These are phyloP conservation scores for Cercospora sp. DNA, from an alignment of 2,329 filamentous ascomycete species.

Conservation along the genomic window DNA sequence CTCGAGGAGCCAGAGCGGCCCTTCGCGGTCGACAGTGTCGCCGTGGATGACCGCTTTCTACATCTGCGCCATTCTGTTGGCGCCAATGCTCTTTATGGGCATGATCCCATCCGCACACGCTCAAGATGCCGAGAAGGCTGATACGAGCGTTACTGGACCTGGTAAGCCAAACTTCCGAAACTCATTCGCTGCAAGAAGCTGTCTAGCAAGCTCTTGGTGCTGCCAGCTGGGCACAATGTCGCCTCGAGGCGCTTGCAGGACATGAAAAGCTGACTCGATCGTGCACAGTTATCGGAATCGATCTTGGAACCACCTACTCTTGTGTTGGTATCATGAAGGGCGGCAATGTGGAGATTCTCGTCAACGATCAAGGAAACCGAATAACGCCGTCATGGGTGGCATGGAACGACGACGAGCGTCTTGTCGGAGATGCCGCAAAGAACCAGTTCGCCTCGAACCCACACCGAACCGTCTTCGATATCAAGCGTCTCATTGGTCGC, in stretches of 20 bases:
- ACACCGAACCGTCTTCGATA: constrained; percentile 49
- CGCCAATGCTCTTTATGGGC: constrained; percentile 81
- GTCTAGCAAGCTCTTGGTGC: neutral
- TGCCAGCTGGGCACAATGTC: neutral
- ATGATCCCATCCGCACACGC: constrained; percentile 60
- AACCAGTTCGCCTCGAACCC: constrained; percentile 70
- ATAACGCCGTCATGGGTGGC: constrained; percentile 69
- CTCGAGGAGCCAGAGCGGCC: constrained; percentile 36
- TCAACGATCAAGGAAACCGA: constrained; percentile 96
- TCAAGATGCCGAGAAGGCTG: constrained; percentile 69
- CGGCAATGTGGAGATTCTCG: constrained; percentile 91
- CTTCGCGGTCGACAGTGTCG: constrained; percentile 31
- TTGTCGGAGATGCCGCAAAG: constrained; percentile 97
- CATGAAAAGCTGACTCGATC: neutral
- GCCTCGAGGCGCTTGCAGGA: neutral
- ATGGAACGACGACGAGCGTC: constrained; percentile 89
- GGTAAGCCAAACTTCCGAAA: constrained; percentile 43
- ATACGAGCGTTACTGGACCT: constrained; percentile 70
- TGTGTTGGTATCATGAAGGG: constrained; percentile 96
- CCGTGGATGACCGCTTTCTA: constrained; percentile 84
- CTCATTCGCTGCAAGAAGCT: neutral
- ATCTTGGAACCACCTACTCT: constrained; percentile 83
- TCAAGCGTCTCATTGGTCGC: constrained; percentile 55
- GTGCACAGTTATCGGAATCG: constrained; percentile 81
- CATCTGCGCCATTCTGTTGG: constrained; percentile 81